A percentile compares a stretch with the other conserved stretches of the same genome.
Conservation (phyloP, 1,284 basidiomycete genomes). For the Cerioporus squamosus region DNA sequence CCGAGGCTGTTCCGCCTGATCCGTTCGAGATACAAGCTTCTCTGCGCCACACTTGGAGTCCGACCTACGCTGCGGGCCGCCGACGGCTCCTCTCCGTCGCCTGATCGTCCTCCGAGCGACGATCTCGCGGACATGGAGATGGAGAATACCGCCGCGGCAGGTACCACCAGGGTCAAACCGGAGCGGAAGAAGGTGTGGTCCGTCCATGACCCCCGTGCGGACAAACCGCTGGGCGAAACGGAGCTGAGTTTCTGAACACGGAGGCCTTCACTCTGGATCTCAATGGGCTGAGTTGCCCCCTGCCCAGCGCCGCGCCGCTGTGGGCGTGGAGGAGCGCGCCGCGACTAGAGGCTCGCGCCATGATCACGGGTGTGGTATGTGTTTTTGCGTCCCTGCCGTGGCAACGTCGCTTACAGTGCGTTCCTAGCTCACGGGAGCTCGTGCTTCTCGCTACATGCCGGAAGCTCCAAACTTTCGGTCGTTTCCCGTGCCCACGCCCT, state of each 20-base stretch:
- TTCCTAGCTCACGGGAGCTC: neutral
- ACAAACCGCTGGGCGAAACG: slow-evolving; percentile 8
- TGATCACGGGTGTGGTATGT: slow-evolving; percentile 1
- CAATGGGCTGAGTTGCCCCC: neutral
- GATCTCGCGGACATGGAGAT: slow-evolving; percentile 10
- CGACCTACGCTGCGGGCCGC: slow-evolving; percentile 59
- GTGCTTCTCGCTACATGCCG: neutral
- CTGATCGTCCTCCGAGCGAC: slow-evolving; percentile 12
- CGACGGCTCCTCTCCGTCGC: slow-evolving; percentile 16
- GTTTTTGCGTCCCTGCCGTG: neutral
- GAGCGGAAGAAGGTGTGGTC: slow-evolving; percentile 27
- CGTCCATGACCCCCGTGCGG: slow-evolving; percentile 11
- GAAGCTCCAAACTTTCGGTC: neutral
- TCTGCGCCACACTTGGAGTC: slow-evolving; percentile 85
- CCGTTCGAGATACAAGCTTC: slow-evolving; percentile 84
- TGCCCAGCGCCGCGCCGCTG: slow-evolving; percentile 8
- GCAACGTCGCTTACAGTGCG: slow-evolving; percentile 2
- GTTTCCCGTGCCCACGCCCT: neutral
- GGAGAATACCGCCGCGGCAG: neutral
- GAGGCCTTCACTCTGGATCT: neutral
- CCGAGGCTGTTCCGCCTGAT: slow-evolving; percentile 81
- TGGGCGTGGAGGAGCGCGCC: neutral
- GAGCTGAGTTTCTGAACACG: slow-evolving; percentile 21
- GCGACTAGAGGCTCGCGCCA: neutral
- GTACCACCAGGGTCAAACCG: slow-evolving; percentile 1